These are phyloP conservation scores for Eimeria sp. DNA, from an alignment of 169 alveolate genomes.

Conservation along the genomic window DNA sequence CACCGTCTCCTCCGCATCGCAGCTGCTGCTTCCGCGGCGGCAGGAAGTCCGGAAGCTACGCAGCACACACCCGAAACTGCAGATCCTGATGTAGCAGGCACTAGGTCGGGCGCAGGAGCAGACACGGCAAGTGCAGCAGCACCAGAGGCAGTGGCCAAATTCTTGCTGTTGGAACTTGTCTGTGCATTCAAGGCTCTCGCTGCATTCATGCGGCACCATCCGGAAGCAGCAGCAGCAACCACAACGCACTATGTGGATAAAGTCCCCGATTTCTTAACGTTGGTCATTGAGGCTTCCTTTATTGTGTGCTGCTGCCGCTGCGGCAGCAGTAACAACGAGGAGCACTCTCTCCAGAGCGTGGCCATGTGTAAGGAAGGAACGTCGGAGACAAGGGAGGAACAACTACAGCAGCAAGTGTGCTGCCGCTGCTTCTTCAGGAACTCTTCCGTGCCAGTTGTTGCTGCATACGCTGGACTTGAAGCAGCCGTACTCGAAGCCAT, in stretches of 20 bases:
- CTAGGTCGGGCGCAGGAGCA: slow-evolving; percentile 18
- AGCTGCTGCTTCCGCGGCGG: slow-evolving; percentile 24
- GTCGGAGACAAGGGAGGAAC: slow-evolving; percentile 16
- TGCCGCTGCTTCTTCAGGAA: slow-evolving; percentile 36
- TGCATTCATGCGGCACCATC: slow-evolving; percentile 72
- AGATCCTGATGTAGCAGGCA: not conserved
- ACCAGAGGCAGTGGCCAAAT: not conserved
- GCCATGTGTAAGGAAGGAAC: not conserved
- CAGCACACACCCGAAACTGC: slow-evolving; percentile 26
- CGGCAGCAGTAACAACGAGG: slow-evolving; percentile 23
- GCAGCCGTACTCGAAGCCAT: slow-evolving; percentile 60
- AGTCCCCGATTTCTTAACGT: not conserved
- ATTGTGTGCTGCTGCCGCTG: slow-evolving; percentile 36
- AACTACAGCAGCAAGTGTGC: slow-evolving; percentile 33
- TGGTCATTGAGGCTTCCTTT: not conserved
- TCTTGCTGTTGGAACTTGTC: slow-evolving; percentile 35
- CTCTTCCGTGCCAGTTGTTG: not conserved
- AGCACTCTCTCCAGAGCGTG: not conserved
- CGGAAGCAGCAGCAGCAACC: slow-evolving; percentile 17
- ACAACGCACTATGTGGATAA: not conserved
- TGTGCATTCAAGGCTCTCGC: slow-evolving; percentile 52
- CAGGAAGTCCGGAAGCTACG: not conserved
- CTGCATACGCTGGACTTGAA: slow-evolving; percentile 23
- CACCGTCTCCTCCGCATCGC: slow-evolving; percentile 9
- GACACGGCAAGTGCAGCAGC: not conserved